Percentiles rank a stretch among this genome's conserved stretches.
Evolutionary conservation across 352 stramenopile species (phyloP).

Genomic region (Halophytophthora polymorphica): DNA sequence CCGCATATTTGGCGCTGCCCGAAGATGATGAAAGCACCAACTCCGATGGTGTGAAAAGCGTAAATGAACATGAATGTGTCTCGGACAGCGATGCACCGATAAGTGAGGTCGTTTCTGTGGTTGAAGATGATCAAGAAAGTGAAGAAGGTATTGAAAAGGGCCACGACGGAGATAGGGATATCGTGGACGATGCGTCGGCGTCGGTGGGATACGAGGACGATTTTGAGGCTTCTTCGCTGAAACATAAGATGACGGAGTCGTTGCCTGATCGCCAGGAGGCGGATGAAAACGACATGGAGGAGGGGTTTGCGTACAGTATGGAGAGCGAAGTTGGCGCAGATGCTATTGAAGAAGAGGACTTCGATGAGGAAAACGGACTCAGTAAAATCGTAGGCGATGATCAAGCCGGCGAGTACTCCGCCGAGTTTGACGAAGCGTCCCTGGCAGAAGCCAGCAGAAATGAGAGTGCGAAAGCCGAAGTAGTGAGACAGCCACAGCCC

Average conservation of each 20-base stretch:
- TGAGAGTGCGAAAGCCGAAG: no score
- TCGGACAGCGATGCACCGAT: conserved; percentile 1
- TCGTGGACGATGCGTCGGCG: conserved; percentile 9
- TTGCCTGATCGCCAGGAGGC: background rate
- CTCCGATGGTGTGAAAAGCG: conserved; percentile 5
- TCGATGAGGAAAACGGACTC: background rate
- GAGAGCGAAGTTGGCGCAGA: background rate
- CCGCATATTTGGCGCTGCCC: background rate
- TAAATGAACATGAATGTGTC: conserved; percentile 13
- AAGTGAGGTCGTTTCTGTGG: conserved; percentile 11
- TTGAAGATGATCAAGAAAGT: conserved; percentile 8
- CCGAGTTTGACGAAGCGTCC: conserved; percentile 8
- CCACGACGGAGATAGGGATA: background rate
- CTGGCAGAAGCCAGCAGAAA: background rate
- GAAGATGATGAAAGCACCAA: conserved; percentile 1
- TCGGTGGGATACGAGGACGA: conserved; percentile 41
- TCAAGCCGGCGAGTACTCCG: conserved; percentile 10
- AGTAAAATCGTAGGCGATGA: background rate
- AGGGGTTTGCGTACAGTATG: conserved; percentile 6
- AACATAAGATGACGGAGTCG: conserved; percentile 1
- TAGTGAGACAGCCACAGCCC: no score
- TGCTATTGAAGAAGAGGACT: conserved; percentile 1
- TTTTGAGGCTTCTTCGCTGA: conserved; percentile 33
- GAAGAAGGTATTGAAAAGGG: background rate
- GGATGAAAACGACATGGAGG: conserved; percentile 6